Evolutionary conservation across 1,139 yeast genomes (phyloP), one percentile per base, ranked within the genome.

Genomic region (Sugiyamaella grinbergsii): DNA sequence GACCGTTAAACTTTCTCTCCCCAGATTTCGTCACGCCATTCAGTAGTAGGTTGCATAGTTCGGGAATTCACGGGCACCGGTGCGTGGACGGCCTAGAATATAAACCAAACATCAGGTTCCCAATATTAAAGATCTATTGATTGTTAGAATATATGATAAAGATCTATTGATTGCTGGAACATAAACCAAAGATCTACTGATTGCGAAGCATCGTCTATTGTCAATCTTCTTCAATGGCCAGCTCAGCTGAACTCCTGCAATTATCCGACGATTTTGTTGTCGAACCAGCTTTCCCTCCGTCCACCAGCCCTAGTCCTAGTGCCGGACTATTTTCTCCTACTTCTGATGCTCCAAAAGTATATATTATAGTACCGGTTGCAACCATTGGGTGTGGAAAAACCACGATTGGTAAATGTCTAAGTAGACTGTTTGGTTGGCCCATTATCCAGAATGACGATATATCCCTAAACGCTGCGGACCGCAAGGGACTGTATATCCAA

Each of bases 361-460:
- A 80, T 62, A 74, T 85, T 0, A 58, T 89, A 1, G 76, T 87
- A 1, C 90, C 96, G 0, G 77, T 89, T 18, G 88, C 95, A 0
- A 85, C 94, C 0, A 80, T 88, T 44, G 96, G 95, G 0, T 86
- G 95, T 65, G 96, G 96, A 11, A 89, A 89, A 63, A 87, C 95
- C 0, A 86, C 95, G 0, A 77, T 85, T 0, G 80, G 87, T 6
- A 66, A 77, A 49, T 80, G 87, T 0, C 67, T 89, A 42, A 59
- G 64, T 0, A 65, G 73, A 6, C 59, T 87, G 19, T 85, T 73
- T 51, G 66, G 70, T 0, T 81, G 93, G 82, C 79, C 76, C 0
- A 83, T 82, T 58, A 74, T 87, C 13, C 94, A 86, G 62, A 88
- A 85, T 64, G 96, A 88, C 68, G 55, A 54, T 31, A 51, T 53